Evolutionary conservation across 768 basidiomycete species (phyloP).

Genomic region (Hortiboletus flavorubellus): DNA sequence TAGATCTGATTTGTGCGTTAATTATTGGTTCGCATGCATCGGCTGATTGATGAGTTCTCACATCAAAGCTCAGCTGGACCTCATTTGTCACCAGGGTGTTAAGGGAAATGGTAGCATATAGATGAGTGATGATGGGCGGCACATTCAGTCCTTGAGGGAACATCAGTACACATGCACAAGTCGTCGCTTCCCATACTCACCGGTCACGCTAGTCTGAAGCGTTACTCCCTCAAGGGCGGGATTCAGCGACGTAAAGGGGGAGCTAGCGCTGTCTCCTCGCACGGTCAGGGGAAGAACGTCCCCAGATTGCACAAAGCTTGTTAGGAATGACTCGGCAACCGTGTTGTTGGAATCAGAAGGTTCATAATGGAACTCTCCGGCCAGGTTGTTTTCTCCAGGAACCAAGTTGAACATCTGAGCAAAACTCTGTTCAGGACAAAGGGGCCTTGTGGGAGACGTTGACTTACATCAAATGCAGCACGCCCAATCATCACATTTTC

Average conservation of each 20-base stretch:
- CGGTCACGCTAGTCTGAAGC: slow-evolving; percentile 47
- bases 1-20: slow-evolving; percentile 33
- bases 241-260: slow-evolving; percentile 59
- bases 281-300: slow-evolving; percentile 49
- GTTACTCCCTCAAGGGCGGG: slow-evolving; percentile 53
- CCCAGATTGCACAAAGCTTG: slow-evolving; percentile 54
- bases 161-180: neutral
- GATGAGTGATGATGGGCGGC: slow-evolving; percentile 54
- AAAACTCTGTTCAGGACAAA: neutral
- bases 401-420: slow-evolving; percentile 51
- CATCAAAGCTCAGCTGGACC: slow-evolving; percentile 56
- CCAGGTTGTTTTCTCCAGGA: slow-evolving; percentile 52
- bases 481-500: slow-evolving; percentile 55
- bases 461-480: slow-evolving; percentile 53
- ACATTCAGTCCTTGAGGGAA: slow-evolving; percentile 40
- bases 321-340: slow-evolving; percentile 56
- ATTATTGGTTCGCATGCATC: neutral
- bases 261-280: slow-evolving; percentile 55
- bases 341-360: slow-evolving; percentile 67
- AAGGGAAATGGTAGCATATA: slow-evolving; percentile 52
- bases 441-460: neutral
- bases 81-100: slow-evolving; percentile 47
- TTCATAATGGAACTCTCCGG: slow-evolving; percentile 65
- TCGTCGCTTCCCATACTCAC: slow-evolving; percentile 25
- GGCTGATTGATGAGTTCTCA: slow-evolving; percentile 26